phyloP scores from a whole-genome alignment of 2,329 filamentous ascomycete genomes.

The Coniochaeta hoffmannii region DNA sequence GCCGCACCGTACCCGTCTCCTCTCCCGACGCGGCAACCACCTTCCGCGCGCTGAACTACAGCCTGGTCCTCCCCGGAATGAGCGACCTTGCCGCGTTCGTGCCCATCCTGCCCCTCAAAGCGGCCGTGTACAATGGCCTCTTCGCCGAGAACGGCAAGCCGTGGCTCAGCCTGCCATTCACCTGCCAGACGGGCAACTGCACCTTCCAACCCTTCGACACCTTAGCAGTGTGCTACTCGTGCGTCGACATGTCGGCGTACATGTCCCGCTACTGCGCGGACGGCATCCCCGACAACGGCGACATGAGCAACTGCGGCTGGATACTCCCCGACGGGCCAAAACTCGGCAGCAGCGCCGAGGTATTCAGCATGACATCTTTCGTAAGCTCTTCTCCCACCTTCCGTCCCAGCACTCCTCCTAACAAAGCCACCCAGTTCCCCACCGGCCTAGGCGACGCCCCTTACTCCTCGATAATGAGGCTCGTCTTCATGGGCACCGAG shows the following conservation, averaged over 20 bases:
- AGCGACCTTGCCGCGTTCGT: conserved; percentile 18
- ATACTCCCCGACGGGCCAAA: conserved; percentile 17
- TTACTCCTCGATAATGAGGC: conserved; percentile 22
- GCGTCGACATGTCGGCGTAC: conserved; percentile 19
- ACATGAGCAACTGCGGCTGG: conserved; percentile 19
- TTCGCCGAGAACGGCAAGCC: conserved; percentile 24
- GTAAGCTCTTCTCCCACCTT: no score
- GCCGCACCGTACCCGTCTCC: conserved; percentile 7
- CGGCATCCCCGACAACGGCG: not conserved
- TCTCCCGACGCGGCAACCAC: conserved; percentile 16
- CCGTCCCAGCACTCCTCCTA: no score
- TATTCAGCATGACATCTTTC: conserved; percentile 24
- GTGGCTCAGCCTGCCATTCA: conserved; percentile 16
- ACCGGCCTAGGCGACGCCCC: conserved; percentile 16
- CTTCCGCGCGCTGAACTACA: conserved; percentile 20
- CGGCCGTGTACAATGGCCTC: conserved; percentile 25
- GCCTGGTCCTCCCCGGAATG: conserved; percentile 17
- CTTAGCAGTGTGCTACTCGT: conserved; percentile 18
- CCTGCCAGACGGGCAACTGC: conserved; percentile 21
- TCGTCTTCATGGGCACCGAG: conserved; percentile 27
- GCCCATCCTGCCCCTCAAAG: conserved; percentile 23
- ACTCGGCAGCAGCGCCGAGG: conserved; percentile 15
- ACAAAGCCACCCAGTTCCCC: conserved; percentile 12
- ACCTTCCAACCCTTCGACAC: conserved; percentile 21
- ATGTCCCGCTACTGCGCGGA: conserved; percentile 18